Conservation (phyloP, 1,139 yeast species). For the Magnusiomyces fungicola region DNA sequence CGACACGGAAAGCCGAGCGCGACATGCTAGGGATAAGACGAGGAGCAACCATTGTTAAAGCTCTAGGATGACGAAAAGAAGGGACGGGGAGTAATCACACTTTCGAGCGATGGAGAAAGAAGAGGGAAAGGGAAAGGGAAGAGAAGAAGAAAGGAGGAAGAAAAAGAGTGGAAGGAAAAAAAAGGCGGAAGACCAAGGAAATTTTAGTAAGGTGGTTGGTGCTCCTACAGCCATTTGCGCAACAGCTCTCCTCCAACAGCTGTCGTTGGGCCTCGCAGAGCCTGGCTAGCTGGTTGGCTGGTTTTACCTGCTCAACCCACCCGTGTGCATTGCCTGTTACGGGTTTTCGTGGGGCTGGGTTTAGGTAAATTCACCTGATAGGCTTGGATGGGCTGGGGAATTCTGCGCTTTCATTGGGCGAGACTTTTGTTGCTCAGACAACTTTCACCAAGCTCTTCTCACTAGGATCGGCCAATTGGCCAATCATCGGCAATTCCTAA, state of each 20-base stretch:
- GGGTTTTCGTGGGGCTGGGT: not conserved
- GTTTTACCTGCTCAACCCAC: too few species aligned
- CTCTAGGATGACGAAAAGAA: conserved; percentile 4
- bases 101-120: conserved; percentile 9
- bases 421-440: not conserved
- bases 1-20: conserved; percentile 86
- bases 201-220: conserved; percentile 2
- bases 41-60: conserved; percentile 46
- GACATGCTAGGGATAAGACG: conserved; percentile 87
- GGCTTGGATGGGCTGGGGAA: not conserved
- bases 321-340: not conserved
- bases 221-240: not conserved
- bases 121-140: conserved; percentile 3
- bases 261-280: not conserved
- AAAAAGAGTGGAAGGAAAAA: not conserved
- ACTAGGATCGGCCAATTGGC: too few species aligned
- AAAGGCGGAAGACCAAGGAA: not conserved
- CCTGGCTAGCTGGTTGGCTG: conserved; percentile 2
- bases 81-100: conserved; percentile 6
- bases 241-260: not conserved
- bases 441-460: too few species aligned
- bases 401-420: not conserved
- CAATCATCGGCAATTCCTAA: too few species aligned
- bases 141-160: conserved; percentile 4
- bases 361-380: not conserved